phyloP scores from a whole-genome alignment of 768 basidiomycete species.

The Serendipita indica region DNA sequence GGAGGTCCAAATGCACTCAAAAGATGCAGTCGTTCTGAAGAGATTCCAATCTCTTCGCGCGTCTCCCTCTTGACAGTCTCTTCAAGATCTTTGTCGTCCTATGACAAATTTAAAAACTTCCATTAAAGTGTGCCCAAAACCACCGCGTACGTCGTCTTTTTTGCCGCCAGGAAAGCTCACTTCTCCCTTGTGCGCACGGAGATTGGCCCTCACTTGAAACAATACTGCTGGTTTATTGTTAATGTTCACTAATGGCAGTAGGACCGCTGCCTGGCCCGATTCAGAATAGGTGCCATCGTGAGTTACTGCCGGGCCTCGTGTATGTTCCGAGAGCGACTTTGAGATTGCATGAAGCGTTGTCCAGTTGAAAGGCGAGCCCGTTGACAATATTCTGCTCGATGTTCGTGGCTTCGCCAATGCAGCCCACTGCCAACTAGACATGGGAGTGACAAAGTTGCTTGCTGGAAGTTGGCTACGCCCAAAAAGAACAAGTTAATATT shows the following conservation, averaged over 20 bases:
- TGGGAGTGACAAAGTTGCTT: not conserved
- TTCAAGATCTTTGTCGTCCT: not conserved
- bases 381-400: not conserved
- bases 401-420: not conserved
- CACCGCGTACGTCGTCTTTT: not conserved
- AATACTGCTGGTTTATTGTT: not conserved
- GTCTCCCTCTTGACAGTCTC: not conserved
- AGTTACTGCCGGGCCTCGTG: not conserved
- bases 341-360: conserved; percentile 1
- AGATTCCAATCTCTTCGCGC: conserved; percentile 1
- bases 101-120: not conserved
- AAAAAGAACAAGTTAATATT: too few relatives aligned
- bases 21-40: not conserved
- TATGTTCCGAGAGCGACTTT: not conserved
- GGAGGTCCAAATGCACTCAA: not conserved
- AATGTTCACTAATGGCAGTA: not conserved
- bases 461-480: not conserved
- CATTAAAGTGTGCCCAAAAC: too few relatives aligned
- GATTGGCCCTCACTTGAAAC: conserved; percentile 2
- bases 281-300: not conserved
- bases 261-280: not conserved
- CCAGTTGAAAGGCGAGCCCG: not conserved
- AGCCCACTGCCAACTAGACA: not conserved
- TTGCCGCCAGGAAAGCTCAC: conserved; percentile 8
- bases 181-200: not conserved